Conservation (phyloP, 495 filamentous ascomycete genomes). For the Neurospora sublineolata region DNA sequence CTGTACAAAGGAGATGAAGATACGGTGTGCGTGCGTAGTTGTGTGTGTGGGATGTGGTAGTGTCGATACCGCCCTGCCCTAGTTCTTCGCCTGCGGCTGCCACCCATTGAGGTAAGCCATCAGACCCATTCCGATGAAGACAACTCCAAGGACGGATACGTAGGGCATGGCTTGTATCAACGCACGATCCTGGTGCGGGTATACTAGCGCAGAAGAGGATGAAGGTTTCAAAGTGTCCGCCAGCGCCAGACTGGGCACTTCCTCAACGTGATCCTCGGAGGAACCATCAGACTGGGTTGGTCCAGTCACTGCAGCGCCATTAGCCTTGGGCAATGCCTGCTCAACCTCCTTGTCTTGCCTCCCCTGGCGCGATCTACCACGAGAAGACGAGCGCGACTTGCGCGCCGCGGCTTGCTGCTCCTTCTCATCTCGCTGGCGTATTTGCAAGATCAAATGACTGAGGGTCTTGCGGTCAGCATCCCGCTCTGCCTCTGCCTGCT, state of each 20-base stretch:
- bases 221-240: constrained; percentile 30
- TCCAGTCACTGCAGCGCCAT: constrained; percentile 9
- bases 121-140: constrained; percentile 75
- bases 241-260: background rate
- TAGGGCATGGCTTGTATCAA: constrained; percentile 65
- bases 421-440: constrained; percentile 55
- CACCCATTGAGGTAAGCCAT: constrained; percentile 94
- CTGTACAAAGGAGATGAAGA: background rate
- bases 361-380: constrained; percentile 4
- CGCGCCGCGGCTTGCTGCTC: constrained; percentile 19
- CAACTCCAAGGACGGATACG: constrained; percentile 78
- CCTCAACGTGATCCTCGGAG: constrained; percentile 10
- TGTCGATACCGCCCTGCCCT: background rate
- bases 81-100: constrained; percentile 37
- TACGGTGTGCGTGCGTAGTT: background rate
- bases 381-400: constrained; percentile 12
- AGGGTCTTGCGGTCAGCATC: constrained; percentile 57
- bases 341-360: constrained; percentile 1
- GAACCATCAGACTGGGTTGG: constrained; percentile 4
- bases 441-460: constrained; percentile 78
- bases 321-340: background rate
- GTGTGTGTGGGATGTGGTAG: background rate
- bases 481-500: constrained; percentile 67
- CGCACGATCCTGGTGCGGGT: constrained; percentile 21
- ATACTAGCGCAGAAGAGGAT: constrained; percentile 11